Evolutionary conservation across 306 rosid species (phyloP).

Genomic region (Pueraria montana): DNA sequence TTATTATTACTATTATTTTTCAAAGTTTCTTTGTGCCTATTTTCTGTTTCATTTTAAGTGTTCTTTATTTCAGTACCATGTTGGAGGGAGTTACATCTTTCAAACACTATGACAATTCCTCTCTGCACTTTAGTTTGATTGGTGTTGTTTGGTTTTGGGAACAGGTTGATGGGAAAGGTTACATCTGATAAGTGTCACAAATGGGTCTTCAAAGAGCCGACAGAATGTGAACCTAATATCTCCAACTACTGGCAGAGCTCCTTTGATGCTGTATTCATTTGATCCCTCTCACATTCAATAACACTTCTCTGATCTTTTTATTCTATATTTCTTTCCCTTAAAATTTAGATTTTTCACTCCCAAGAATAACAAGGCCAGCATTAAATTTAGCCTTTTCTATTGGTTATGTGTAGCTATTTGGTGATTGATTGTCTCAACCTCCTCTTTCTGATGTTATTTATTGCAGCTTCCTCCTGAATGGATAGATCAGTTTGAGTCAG

Average conservation of each 20-base stretch:
- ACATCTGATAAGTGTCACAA: constrained; percentile 99
- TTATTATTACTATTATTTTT: background rate
- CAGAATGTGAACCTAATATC: constrained; percentile 87
- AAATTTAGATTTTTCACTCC: constrained; percentile 12
- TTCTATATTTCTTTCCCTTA: background rate
- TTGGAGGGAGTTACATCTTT: constrained; percentile 16
- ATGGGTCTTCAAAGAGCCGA: constrained; percentile 97
- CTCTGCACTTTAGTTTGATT: constrained; percentile 38
- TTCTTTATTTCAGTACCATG: constrained; percentile 19
- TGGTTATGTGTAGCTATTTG: constrained; percentile 41
- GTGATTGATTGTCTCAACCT: constrained; percentile 49
- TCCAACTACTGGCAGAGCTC: constrained; percentile 98
- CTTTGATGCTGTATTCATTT: constrained; percentile 83
- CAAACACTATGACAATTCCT: background rate
- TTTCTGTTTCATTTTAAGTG: background rate
- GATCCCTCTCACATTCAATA: constrained; percentile 10
- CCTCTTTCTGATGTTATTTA: constrained; percentile 53
- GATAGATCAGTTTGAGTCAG: constrained; percentile 95
- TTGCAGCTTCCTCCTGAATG: constrained; percentile 96
- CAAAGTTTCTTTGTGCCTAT: background rate
- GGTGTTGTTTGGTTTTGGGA: constrained; percentile 20
- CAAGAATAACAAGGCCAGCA: constrained; percentile 6
- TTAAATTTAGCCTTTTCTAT: constrained; percentile 22
- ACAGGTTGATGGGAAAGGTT: constrained; percentile 97
- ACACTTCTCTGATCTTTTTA: background rate